Evolutionary conservation across 148 eudicot species (phyloP).

Genomic region (Linanthus parryae): DNA sequence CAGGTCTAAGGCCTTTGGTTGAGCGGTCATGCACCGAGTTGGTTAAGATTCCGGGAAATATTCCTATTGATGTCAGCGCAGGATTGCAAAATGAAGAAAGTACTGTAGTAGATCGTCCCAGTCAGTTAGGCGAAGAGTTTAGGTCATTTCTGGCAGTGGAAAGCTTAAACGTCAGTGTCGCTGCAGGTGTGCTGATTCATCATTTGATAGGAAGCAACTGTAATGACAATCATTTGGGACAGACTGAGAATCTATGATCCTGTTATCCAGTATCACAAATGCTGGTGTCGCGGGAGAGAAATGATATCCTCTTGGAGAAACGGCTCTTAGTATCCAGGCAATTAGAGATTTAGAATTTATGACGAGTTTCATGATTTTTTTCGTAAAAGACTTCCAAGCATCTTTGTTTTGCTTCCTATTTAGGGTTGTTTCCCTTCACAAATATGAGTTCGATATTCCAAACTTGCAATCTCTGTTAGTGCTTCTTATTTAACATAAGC

Average conservation of each 20-base stretch:
- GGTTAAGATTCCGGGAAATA: slow-evolving; percentile 67
- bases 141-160: slow-evolving; percentile 88
- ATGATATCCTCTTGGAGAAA: too few species aligned
- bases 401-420: too few species aligned
- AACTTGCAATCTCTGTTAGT: too few species aligned
- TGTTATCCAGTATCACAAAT: too few species aligned
- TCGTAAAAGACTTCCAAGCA: too few species aligned
- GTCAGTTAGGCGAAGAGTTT: slow-evolving; percentile 39
- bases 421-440: too few species aligned
- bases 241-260: background rate
- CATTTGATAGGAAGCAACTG: slow-evolving; percentile 68
- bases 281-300: too few species aligned
- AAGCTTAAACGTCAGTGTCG: slow-evolving; percentile 99
- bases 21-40: slow-evolving; percentile 86
- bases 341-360: too few species aligned
- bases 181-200: slow-evolving; percentile 93
- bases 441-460: too few species aligned
- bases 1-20: slow-evolving; percentile 92
- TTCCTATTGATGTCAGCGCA: slow-evolving; percentile 38
- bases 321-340: too few species aligned
- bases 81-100: slow-evolving; percentile 34
- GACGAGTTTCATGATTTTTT: too few species aligned
- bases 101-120: slow-evolving; percentile 17
- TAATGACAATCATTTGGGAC: slow-evolving; percentile 8
- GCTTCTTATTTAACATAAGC: too few species aligned